A percentile compares a stretch with the other conserved stretches of the same genome.
phyloP scores from a whole-genome alignment of 495 filamentous ascomycete genomes.

The Penicillium paradoxum region DNA sequence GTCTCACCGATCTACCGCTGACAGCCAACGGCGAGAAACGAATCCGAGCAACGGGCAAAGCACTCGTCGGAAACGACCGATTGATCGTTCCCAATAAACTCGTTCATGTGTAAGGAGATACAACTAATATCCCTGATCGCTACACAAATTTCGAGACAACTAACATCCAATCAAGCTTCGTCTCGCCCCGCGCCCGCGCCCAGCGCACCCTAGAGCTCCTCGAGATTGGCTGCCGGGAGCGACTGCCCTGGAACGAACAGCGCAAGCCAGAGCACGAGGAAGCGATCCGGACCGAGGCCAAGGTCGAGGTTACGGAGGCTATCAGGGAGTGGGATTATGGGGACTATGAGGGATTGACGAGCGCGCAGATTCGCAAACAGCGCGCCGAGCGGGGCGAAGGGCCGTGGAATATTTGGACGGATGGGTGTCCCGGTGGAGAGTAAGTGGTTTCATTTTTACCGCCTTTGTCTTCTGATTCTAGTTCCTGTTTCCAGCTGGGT shows the following conservation, averaged over 20 bases:
- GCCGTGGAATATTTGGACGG: constrained; percentile 77
- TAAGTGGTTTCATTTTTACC: constrained; percentile 31
- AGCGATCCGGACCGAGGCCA: constrained; percentile 45
- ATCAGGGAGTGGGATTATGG: constrained; percentile 97
- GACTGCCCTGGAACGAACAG: constrained; percentile 49
- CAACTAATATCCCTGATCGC: background rate
- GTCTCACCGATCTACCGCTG: constrained; percentile 77
- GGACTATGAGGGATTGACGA: constrained; percentile 87
- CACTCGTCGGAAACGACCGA: constrained; percentile 77
- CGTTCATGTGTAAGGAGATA: constrained; percentile 56
- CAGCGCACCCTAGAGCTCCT: constrained; percentile 85
- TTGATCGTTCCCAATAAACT: constrained; percentile 81
- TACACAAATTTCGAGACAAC: background rate
- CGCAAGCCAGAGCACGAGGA: constrained; percentile 34
- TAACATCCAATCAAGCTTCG: constrained; percentile 49
- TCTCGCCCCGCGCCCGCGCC: constrained; percentile 82
- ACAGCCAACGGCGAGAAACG: constrained; percentile 84
- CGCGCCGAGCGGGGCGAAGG: constrained; percentile 38
- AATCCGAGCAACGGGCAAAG: constrained; percentile 72
- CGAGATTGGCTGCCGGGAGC: constrained; percentile 49
- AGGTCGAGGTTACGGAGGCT: constrained; percentile 66
- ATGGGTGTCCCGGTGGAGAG: constrained; percentile 71
- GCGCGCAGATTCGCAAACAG: constrained; percentile 57
- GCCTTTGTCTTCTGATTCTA: background rate
- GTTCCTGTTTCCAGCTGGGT: background rate